Base-by-base conservation (phyloP, 2,329 filamentous ascomycete genomes). In the Dothideomycetes sp. region DNA sequence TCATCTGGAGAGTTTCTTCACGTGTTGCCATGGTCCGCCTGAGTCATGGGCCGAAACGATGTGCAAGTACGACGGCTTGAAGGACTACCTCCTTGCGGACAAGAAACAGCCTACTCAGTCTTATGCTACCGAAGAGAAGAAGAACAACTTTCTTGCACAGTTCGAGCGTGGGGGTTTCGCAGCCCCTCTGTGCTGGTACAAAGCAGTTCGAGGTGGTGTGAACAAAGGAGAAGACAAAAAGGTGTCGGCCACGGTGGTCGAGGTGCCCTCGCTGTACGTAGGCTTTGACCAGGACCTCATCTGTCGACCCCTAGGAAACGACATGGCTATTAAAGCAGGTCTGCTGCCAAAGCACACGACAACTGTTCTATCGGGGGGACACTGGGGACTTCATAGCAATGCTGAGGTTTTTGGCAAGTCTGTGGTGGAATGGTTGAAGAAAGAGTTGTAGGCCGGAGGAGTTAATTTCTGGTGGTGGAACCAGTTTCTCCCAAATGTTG, bases 1-100 rank as follows among this genome's bases (percentile, higher is more conserved):
- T 19, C 59, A 68, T 40, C 44, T 64, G 0, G 64, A 67, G 19
- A 59, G 58, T 12, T 37, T 61, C 4, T 69, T 45, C n/a, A 32
- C 25, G 17, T 23, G 36, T 8, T 41, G 36, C 7, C 52, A 57
- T 33, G 52, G 48, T 18, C 24, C 37, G 4, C 33, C 45, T 2
- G 41, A 47, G 8, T 48, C 43, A 32, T 53, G 62, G 55, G 52
- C 55, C 12, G 45, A 59, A 9, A 53, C 64, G 23, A 64, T 64
- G 48, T 65, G 62, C 40, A 46, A 38, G 0, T 53, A 52, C 1
- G 62, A 57, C 25, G 62, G 54, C 4, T 55, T 66, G 49, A 54
- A 60, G 7, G 44, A 48, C 1, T 56, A 45, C 37, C 16, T 57
- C 25, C 27, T 33, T 29, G 17, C 34, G 3, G 43, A 45, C 17